Base-by-base conservation (phyloP, 164 flowering plant genomes). In the Magnolia changhungtana region DNA sequence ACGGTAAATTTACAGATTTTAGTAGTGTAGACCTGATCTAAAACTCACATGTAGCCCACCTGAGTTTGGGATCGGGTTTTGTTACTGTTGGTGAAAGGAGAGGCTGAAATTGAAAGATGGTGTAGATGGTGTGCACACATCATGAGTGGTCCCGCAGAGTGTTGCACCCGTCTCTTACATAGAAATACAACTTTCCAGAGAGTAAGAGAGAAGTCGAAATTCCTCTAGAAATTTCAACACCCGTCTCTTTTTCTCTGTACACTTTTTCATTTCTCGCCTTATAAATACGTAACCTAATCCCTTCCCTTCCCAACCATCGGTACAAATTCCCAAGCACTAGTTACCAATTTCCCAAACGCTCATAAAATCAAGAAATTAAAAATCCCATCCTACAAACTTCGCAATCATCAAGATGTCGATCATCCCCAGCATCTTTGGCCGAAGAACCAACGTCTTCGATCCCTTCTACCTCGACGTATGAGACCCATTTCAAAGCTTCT, bases 381-480 rank as follows among this genome's bases (percentile, higher is more conserved):
- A 37, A 37, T 4, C 45, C 29, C 29, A 27, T 27, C 18, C 10
- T 29, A 14, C 69, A 1, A 11, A 10, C 11, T 8, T 7, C 18
- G 31, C 50, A 2, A 20, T 27, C 29, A 1, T 37, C 14, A 11
- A 27, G 24, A 75, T 75, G 77, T 75, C 72, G 55, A 24, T 75
- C 49, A 67, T 52, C 27, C 77, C 72, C 7, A 73, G 67, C 64
- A 67, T 75, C 77, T 75, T 67, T 63, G 77, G 77, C 18, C 64
- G 51, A 14, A 71, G 72, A 52, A 11, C 76, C 59, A 64, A 45
- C 71, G 13, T 14, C 61, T 78, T 72, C 72, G 80, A 78, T 51
- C 80, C 79, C 58, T 73, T 78, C 68, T 66, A 76, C 51, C 80
- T 72, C 13, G 76, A 78, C 21, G 8, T 66, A 13, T 78, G 76